Percentiles rank a stretch among this genome's conserved stretches.
Conservation (phyloP, 148 eudicot species). For the Vaccinium myrtillus region DNA sequence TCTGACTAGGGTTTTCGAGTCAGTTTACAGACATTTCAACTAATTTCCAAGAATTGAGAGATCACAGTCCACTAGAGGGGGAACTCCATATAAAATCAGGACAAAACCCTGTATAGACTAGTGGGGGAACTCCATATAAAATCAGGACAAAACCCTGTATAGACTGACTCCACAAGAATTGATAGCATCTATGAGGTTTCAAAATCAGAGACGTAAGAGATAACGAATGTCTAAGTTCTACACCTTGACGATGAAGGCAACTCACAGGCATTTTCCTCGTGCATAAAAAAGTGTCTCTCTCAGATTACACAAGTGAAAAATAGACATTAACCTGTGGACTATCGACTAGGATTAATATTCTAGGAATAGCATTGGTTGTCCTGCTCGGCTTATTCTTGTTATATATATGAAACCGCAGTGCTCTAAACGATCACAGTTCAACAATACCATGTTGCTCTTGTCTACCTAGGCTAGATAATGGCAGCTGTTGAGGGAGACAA, state of each 20-base stretch:
- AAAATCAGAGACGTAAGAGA: too few relatives aligned
- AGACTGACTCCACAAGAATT: background rate
- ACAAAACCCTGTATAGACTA: too few relatives aligned
- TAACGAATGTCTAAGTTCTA: background rate
- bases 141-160: background rate
- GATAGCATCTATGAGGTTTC: too few relatives aligned
- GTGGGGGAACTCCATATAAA: too few relatives aligned
- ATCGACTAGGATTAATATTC: background rate
- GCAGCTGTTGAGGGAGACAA: constrained; percentile 31
- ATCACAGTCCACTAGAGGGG: background rate
- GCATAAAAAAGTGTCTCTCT: background rate
- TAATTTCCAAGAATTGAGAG: background rate
- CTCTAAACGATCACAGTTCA: background rate
- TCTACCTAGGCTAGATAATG: constrained; percentile 15
- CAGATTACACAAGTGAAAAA: background rate
- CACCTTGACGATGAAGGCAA: background rate
- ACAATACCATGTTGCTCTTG: background rate
- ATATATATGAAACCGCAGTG: background rate
- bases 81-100: too few relatives aligned
- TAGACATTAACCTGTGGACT: background rate
- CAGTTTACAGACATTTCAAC: too few relatives aligned
- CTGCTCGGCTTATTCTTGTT: background rate
- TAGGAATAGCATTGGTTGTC: background rate
- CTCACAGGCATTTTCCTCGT: background rate
- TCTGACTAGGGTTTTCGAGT: too few relatives aligned